Conservation (phyloP, 2,329 filamentous ascomycete genomes). For the Colletotrichum cereale region DNA sequence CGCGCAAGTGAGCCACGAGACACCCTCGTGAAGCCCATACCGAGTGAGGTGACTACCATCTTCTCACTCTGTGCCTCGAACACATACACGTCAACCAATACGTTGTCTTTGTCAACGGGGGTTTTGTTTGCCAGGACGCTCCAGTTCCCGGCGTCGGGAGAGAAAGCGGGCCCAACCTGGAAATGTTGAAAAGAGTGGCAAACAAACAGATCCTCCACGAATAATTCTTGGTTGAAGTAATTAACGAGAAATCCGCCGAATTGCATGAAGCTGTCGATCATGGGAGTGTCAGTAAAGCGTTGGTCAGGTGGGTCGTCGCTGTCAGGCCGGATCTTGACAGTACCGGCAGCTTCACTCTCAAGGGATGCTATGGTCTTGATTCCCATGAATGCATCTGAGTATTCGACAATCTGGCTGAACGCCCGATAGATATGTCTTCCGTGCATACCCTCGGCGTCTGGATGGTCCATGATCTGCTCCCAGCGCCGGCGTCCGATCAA, state of each 20-base stretch:
- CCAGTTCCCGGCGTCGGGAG: slow-evolving; percentile 11
- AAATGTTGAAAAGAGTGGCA: slow-evolving; percentile 12
- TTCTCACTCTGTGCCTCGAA: slow-evolving; percentile 3
- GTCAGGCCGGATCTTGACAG: background rate
- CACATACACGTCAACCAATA: slow-evolving; percentile 15
- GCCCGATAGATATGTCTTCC: slow-evolving; percentile 27
- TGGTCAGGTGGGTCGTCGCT: slow-evolving; percentile 1
- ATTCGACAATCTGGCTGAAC: background rate
- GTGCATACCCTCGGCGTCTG: slow-evolving; percentile 12
- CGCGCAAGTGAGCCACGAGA: background rate
- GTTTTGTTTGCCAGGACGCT: slow-evolving; percentile 3
- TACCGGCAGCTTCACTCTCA: background rate
- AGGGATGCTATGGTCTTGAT: slow-evolving; percentile 9
- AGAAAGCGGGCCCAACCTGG: slow-evolving; percentile 5
- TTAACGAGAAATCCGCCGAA: slow-evolving; percentile 42
- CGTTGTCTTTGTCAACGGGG: background rate
- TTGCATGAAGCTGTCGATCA: slow-evolving; percentile 34
- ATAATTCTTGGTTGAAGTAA: slow-evolving; percentile 19
- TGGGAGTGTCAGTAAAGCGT: background rate
- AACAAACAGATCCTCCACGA: background rate
- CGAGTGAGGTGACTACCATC: slow-evolving; percentile 9
- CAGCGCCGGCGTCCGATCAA: slow-evolving; percentile 11
- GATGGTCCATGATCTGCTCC: background rate
- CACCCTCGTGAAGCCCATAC: slow-evolving; percentile 11
- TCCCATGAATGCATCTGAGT: slow-evolving; percentile 5